Evolutionary conservation across 768 basidiomycete species (phyloP), one percentile per base, ranked within the genome.

Genomic region (Suillus discolor): DNA sequence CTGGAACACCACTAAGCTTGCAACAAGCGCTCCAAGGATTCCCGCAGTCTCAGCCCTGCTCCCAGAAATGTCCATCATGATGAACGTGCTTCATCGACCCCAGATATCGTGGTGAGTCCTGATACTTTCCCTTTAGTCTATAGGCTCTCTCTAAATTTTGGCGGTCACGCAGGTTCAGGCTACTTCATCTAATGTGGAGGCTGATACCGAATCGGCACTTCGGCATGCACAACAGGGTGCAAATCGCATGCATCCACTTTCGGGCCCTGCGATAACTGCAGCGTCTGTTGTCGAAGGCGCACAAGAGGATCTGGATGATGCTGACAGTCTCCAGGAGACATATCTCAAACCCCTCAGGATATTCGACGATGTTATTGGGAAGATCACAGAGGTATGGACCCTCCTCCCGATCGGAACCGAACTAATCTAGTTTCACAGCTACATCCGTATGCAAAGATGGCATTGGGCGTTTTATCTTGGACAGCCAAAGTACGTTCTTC

Each of bases 371-470:
- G 54, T 59, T 41, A 38, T 59, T 4, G 42, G 8, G 6, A 34
- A 54, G 36, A 64, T 64, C 31, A 39, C 38, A 2, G 41, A 59
- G 28, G 63, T 57, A 25, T 8, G 63, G 6, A 12, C n/a, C 28
- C 28, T 49, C 47, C 12, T 49, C 23, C 6, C 12, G 4, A 23
- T 47, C n/a, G 6, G 12, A 23, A 49, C 23, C 39, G 42, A n/a
- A 25, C 34, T 44, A 18, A 23, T 34, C 16, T 4, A 11, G 15
- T 36, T 18, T 9, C 16, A 15, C 8, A 65, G 64, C n/a, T 65
- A 11, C 64, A 65, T 61, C 64, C 64, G 13, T 65, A 65, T 34
- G 64, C 57, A 8, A 57, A 57, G 36, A 61, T 65, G 41, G 64
- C 64, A 23, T 18, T 61, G 20, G 42, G 20, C 15, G 44, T 25